Evolutionary conservation across 1,284 basidiomycete species (phyloP).

Genomic region (Sporisorium scitamineum): DNA sequence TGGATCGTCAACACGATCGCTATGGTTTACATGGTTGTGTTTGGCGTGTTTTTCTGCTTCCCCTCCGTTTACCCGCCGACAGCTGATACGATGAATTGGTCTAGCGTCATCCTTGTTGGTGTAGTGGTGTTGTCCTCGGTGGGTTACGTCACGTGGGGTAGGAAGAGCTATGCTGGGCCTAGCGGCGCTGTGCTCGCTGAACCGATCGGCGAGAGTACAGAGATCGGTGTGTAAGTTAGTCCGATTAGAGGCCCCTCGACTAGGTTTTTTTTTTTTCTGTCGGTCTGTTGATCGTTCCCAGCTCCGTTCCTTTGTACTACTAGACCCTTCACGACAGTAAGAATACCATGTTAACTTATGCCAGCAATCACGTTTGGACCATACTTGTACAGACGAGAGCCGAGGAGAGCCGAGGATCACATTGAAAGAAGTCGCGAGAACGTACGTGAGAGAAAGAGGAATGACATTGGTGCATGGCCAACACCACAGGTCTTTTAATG

Average conservation of each 20-base stretch:
- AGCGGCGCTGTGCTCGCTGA: slow-evolving; percentile 30
- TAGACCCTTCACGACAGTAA: too few relatives aligned
- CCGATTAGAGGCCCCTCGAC: not conserved
- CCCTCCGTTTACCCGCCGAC: slow-evolving; percentile 26
- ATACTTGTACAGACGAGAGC: too few relatives aligned
- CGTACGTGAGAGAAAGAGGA: too few relatives aligned
- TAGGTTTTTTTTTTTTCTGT: not conserved
- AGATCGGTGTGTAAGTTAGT: not conserved
- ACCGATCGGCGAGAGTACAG: slow-evolving; percentile 15
- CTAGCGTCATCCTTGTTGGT: slow-evolving; percentile 36
- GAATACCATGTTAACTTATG: too few relatives aligned
- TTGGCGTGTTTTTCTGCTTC: slow-evolving; percentile 40
- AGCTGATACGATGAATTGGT: slow-evolving; percentile 36
- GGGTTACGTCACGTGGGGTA: slow-evolving; percentile 32
- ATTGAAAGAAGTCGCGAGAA: too few relatives aligned
- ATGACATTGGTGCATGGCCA: too few relatives aligned
- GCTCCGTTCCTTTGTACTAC: too few relatives aligned
- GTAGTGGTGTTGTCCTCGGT: slow-evolving; percentile 25
- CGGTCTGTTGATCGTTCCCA: not conserved
- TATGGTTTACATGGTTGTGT: slow-evolving; percentile 34
- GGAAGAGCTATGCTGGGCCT: slow-evolving; percentile 26
- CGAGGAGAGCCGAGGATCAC: too few relatives aligned
- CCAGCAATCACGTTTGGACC: too few relatives aligned
- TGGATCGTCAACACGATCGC: slow-evolving; percentile 30
- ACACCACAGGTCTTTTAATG: too few relatives aligned